Percentiles rank a stretch among this genome's conserved stretches.
phyloP scores from a whole-genome alignment of 805 yeast genomes.

The Kodamaea sagamina region DNA sequence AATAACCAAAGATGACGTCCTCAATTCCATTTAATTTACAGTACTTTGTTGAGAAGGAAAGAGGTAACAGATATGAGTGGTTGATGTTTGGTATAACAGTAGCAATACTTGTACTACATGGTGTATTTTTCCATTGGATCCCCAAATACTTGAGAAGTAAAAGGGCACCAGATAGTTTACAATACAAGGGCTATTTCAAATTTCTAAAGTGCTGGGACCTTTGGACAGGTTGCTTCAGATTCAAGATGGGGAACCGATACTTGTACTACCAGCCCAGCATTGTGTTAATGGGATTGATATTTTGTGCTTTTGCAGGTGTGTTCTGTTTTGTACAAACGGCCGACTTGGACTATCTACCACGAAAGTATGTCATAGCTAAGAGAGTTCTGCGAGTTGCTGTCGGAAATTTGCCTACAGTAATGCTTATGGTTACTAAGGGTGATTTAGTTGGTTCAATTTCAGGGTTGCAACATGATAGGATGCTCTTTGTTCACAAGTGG shows the following conservation, averaged over 20 bases:
- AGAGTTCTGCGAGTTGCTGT: conserved; percentile 42
- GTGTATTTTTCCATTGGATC: conserved; percentile 45
- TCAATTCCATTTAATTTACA: conserved; percentile 40
- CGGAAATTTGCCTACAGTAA: conserved; percentile 42
- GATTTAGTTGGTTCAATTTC: conserved; percentile 40
- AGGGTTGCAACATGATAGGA: conserved; percentile 45
- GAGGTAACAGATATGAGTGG: conserved; percentile 42
- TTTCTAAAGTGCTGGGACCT: conserved; percentile 30
- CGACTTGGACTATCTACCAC: conserved; percentile 43
- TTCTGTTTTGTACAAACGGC: conserved; percentile 34
- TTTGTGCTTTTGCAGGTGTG: conserved; percentile 28
- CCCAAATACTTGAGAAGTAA: conserved; percentile 34
- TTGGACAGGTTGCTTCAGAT: conserved; percentile 27
- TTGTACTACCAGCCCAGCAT: conserved; percentile 46
- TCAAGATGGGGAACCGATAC: conserved; percentile 23
- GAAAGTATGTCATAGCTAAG: conserved; percentile 43
- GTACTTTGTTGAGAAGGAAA: conserved; percentile 37
- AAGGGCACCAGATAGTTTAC: conserved; percentile 20
- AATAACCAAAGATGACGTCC: conserved; percentile 1
- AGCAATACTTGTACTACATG: conserved; percentile 34
- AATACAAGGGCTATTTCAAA: conserved; percentile 25
- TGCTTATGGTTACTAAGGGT: conserved; percentile 40
- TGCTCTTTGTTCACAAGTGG: conserved; percentile 46
- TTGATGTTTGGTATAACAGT: conserved; percentile 30
- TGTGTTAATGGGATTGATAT: conserved; percentile 27